Conservation (phyloP, 257 asterid species). For the Petrea volubilis region DNA sequence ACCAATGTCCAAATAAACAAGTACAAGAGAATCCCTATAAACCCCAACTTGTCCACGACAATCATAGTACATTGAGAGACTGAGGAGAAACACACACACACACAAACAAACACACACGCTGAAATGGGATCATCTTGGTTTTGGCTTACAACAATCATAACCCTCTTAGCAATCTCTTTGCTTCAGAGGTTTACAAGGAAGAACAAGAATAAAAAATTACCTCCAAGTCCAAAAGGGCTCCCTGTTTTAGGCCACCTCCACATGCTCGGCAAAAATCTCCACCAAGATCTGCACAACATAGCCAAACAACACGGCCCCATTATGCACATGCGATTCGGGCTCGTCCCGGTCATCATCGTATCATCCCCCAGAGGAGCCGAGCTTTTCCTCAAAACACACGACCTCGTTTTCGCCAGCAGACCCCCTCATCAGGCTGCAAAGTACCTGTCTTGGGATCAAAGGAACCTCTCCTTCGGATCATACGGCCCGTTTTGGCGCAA, state of each 20-base stretch:
- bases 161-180: not conserved
- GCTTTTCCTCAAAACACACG: conserved; percentile 49
- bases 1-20: not conserved
- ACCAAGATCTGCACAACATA: conserved; percentile 40
- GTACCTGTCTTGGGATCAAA: conserved; percentile 41
- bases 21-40: not conserved
- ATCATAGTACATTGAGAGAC: not conserved
- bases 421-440: conserved; percentile 54
- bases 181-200: not conserved
- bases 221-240: conserved; percentile 56
- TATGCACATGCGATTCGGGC: conserved; percentile 47
- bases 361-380: conserved; percentile 56
- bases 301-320: conserved; percentile 49
- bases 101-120: no score
- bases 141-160: conserved; percentile 16
- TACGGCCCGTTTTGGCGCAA: conserved; percentile 64
- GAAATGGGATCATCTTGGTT: conserved; percentile 23
- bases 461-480: conserved; percentile 29
- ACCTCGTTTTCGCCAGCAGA: conserved; percentile 45
- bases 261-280: conserved; percentile 53
- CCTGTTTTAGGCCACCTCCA: conserved; percentile 58
- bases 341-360: conserved; percentile 36
- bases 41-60: not conserved
- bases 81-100: not conserved
- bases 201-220: conserved; percentile 29